Evolutionary conservation across 2,329 filamentous ascomycete genomes (phyloP).

Genomic region (Ophiostoma ulmi): DNA sequence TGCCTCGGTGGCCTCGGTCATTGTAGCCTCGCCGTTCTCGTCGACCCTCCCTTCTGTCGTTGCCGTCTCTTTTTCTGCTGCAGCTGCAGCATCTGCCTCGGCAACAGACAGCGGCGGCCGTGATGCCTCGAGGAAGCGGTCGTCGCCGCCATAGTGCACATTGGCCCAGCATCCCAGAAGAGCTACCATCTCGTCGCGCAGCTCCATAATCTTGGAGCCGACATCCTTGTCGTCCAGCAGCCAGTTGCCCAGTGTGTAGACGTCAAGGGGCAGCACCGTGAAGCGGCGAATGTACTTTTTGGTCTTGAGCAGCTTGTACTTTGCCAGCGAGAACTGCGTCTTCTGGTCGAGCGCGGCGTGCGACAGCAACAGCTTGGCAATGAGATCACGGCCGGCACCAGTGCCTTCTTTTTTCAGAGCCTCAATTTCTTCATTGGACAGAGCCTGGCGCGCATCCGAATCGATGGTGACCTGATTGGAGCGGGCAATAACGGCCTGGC

Average conservation of each 20-base stretch:
- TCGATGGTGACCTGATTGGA: slow-evolving; percentile 57
- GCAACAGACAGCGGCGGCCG: slow-evolving; percentile 5
- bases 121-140: slow-evolving; percentile 26
- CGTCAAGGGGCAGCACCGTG: slow-evolving; percentile 76
- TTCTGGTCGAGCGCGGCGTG: slow-evolving; percentile 91
- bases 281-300: slow-evolving; percentile 91
- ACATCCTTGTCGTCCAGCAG: slow-evolving; percentile 76
- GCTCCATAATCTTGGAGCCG: slow-evolving; percentile 67
- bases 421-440: slow-evolving; percentile 71
- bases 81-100: slow-evolving; percentile 30
- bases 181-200: slow-evolving; percentile 77
- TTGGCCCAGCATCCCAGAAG: slow-evolving; percentile 86
- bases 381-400: slow-evolving; percentile 79
- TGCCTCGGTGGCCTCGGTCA: neutral
- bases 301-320: slow-evolving; percentile 91
- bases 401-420: slow-evolving; percentile 67
- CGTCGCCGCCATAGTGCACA: slow-evolving; percentile 62
- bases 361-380: slow-evolving; percentile 85
- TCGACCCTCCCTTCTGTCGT: neutral
- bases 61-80: slow-evolving; percentile 28
- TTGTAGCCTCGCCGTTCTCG: neutral
- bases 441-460: slow-evolving; percentile 54
- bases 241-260: slow-evolving; percentile 69
- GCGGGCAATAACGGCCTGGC: slow-evolving; percentile 47
- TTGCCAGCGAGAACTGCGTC: slow-evolving; percentile 86